Percentiles rank a stretch among this genome's conserved stretches.
Conservation (phyloP, 306 rosid species). For the Abrus precatorius region DNA sequence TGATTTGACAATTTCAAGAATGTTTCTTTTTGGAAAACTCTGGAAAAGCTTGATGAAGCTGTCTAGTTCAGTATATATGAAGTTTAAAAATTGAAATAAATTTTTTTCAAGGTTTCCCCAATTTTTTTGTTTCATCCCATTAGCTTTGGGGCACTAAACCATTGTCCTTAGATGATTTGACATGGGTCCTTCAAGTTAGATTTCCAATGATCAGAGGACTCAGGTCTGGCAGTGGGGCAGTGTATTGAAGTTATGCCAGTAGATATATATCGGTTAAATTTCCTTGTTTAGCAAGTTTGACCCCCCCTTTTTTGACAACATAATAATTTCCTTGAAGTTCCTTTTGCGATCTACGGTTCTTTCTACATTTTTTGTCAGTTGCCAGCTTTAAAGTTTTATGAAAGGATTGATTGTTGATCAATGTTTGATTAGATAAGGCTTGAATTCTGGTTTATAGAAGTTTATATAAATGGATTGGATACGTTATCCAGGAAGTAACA, state of each 20-base stretch:
- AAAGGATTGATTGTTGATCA: background rate
- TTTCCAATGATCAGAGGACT: conserved; percentile 11
- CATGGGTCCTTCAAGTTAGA: conserved; percentile 18
- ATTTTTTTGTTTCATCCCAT: conserved; percentile 21
- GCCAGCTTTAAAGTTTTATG: background rate
- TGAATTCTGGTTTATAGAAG: conserved; percentile 7
- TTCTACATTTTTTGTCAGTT: background rate
- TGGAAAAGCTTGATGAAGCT: background rate
- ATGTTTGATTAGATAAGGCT: conserved; percentile 13
- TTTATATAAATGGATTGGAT: conserved; percentile 19
- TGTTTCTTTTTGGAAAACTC: conserved; percentile 27
- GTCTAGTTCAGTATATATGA: conserved; percentile 31
- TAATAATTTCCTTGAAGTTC: conserved; percentile 9
- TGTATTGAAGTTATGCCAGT: conserved; percentile 16
- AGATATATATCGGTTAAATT: conserved; percentile 17
- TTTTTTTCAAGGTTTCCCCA: conserved; percentile 29
- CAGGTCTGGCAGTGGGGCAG: background rate
- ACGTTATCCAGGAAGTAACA: background rate
- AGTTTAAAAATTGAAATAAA: conserved; percentile 26
- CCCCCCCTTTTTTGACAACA: background rate
- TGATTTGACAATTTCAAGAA: conserved; percentile 25
- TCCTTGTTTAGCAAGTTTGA: conserved; percentile 14
- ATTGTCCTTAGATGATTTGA: conserved; percentile 28
- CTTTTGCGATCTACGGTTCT: background rate
- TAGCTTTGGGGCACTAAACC: conserved; percentile 17